Conservation (phyloP, 495 filamentous ascomycete genomes). For the Mycothermus thermophilus region DNA sequence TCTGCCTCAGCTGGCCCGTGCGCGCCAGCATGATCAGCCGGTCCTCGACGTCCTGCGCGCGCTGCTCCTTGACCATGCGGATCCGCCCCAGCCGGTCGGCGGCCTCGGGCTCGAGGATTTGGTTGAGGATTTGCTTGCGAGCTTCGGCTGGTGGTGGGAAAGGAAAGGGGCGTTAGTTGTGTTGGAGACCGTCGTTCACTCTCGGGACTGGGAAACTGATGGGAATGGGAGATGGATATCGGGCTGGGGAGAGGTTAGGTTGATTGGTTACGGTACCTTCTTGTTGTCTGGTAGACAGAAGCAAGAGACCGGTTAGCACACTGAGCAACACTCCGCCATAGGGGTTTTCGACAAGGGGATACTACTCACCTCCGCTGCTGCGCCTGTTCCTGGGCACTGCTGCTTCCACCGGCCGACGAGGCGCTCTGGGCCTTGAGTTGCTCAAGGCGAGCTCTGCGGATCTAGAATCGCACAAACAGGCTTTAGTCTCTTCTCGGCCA, state of each 20-base stretch:
- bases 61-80: slow-evolving; percentile 84
- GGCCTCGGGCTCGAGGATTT: slow-evolving; percentile 89
- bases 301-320: slow-evolving; percentile 3
- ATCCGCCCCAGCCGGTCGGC: slow-evolving; percentile 89
- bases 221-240: too few relatives aligned
- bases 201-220: background rate
- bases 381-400: slow-evolving; percentile 39
- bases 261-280: slow-evolving; percentile 37
- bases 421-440: slow-evolving; percentile 67
- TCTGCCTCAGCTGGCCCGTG: slow-evolving; percentile 67
- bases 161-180: background rate
- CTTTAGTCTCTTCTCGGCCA: too few relatives aligned
- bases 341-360: too few relatives aligned
- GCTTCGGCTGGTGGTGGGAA: slow-evolving; percentile 39
- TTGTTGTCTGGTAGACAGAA: slow-evolving; percentile 44
- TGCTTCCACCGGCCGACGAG: slow-evolving; percentile 31
- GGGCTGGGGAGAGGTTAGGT: too few relatives aligned
- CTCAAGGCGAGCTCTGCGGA: slow-evolving; percentile 75
- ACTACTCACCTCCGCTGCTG: slow-evolving; percentile 51
- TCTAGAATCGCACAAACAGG: too few relatives aligned
- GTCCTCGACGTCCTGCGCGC: slow-evolving; percentile 84
- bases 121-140: slow-evolving; percentile 64
- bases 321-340: too few relatives aligned
- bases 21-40: slow-evolving; percentile 83
- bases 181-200: background rate